Conservation (phyloP, 2,329 filamentous ascomycete species). For the Aaosphaeria arxii region DNA sequence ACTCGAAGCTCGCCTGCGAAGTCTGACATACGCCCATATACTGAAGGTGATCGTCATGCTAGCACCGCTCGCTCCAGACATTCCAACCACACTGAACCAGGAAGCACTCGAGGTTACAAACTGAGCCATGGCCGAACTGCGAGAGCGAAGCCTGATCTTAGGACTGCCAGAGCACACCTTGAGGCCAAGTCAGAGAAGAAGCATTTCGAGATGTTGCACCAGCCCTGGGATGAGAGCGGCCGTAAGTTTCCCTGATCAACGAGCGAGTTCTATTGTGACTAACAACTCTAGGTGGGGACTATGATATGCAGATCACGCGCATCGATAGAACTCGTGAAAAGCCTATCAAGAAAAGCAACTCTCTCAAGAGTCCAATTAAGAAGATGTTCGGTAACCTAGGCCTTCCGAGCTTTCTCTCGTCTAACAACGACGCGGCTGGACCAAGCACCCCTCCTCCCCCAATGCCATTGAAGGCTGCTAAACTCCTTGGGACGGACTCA, state of each 20-base stretch:
- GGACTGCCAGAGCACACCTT: conserved; percentile 38
- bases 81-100: conserved; percentile 16
- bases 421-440: conserved; percentile 1
- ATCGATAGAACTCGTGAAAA: not conserved
- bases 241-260: not conserved
- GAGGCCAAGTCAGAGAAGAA: conserved; percentile 39
- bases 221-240: conserved; percentile 6
- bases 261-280: too few relatives aligned
- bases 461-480: conserved; percentile 32
- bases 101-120: conserved; percentile 13
- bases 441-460: conserved; percentile 3
- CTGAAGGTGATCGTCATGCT: too few relatives aligned
- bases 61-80: conserved; percentile 16
- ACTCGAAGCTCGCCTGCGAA: too few relatives aligned
- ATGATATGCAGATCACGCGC: too few relatives aligned
- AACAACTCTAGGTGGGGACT: too few relatives aligned
- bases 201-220: conserved; percentile 31
- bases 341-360: not conserved
- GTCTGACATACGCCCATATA: too few relatives aligned
- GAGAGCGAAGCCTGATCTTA: conserved; percentile 11
- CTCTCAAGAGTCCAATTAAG: conserved; percentile 40
- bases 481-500: conserved; percentile 27
- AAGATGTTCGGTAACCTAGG: conserved; percentile 35
- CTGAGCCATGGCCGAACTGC: conserved; percentile 12
- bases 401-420: conserved; percentile 21